A percentile compares a stretch with the other conserved stretches of the same genome.
These are phyloP conservation scores for Heteromeles arbutifolia DNA, from an alignment of 306 rosid genomes.

Conservation along the genomic window DNA sequence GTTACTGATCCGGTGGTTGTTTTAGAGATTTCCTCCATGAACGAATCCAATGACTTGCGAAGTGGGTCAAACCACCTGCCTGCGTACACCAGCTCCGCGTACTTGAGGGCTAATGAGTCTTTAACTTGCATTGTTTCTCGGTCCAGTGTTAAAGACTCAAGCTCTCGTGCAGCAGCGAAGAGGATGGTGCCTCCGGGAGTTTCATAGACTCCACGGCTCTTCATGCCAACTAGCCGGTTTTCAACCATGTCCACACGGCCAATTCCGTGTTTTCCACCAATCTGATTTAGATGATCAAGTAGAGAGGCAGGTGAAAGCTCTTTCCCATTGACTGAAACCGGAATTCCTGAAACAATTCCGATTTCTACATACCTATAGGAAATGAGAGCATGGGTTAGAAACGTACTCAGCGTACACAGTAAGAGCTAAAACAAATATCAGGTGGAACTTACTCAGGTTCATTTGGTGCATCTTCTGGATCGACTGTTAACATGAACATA, in stretches of 20 bases:
- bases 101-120: slow-evolving; percentile 70
- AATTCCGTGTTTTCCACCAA: slow-evolving; percentile 83
- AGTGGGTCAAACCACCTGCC: slow-evolving; percentile 97
- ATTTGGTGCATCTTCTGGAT: slow-evolving; percentile 87
- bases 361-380: slow-evolving; percentile 68
- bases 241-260: slow-evolving; percentile 95
- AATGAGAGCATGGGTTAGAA: neutral
- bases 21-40: slow-evolving; percentile 79
- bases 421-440: neutral
- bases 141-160: slow-evolving; percentile 76
- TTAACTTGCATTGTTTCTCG: slow-evolving; percentile 73
- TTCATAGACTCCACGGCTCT: slow-evolving; percentile 94
- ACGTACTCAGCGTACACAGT: neutral
- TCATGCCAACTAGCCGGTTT: slow-evolving; percentile 92
- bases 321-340: slow-evolving; percentile 67
- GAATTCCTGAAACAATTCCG: slow-evolving; percentile 63
- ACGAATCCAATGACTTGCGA: slow-evolving; percentile 75
- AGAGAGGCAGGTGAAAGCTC: slow-evolving; percentile 68
- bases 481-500: slow-evolving; percentile 85
- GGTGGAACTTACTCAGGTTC: slow-evolving; percentile 59
- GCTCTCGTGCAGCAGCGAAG: slow-evolving; percentile 61
- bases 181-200: slow-evolving; percentile 97
- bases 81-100: slow-evolving; percentile 90
- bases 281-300: slow-evolving; percentile 65
- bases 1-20: slow-evolving; percentile 77